Conservation (phyloP, 2,329 filamentous ascomycete genomes). For the Alternaria sp. region DNA sequence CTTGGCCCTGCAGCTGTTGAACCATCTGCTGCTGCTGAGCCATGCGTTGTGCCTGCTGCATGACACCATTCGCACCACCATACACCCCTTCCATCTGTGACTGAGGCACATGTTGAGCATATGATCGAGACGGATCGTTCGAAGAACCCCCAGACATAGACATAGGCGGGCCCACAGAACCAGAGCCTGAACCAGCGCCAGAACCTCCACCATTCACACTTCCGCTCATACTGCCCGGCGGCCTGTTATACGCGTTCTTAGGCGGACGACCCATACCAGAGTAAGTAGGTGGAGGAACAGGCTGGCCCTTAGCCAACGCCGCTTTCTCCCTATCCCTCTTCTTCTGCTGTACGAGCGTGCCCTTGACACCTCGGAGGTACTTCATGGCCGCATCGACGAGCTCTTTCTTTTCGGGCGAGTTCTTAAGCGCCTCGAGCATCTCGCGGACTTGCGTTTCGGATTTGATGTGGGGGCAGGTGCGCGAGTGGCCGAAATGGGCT, state of each 20-base stretch:
- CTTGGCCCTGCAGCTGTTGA: slow-evolving; percentile 14
- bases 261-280: neutral
- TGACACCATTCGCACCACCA: slow-evolving; percentile 12
- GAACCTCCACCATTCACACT: neutral
- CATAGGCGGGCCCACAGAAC: neutral
- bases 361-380: slow-evolving; percentile 64
- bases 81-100: neutral
- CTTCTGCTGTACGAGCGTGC: slow-evolving; percentile 61
- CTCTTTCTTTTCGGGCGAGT: slow-evolving; percentile 61
- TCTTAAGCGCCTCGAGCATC: slow-evolving; percentile 68
- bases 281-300: neutral
- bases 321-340: slow-evolving; percentile 49
- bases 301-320: slow-evolving; percentile 3
- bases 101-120: neutral
- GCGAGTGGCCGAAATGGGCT: slow-evolving; percentile 64
- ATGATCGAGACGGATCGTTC: neutral
- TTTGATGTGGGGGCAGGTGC: slow-evolving; percentile 67
- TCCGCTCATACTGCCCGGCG: neutral
- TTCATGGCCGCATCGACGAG: slow-evolving; percentile 61
- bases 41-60: neutral
- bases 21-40: slow-evolving; percentile 13
- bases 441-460: slow-evolving; percentile 67
- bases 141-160: neutral
- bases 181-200: neutral
- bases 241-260: neutral